Conservation (phyloP, 306 rosid species). For the Citrullus amarus region DNA sequence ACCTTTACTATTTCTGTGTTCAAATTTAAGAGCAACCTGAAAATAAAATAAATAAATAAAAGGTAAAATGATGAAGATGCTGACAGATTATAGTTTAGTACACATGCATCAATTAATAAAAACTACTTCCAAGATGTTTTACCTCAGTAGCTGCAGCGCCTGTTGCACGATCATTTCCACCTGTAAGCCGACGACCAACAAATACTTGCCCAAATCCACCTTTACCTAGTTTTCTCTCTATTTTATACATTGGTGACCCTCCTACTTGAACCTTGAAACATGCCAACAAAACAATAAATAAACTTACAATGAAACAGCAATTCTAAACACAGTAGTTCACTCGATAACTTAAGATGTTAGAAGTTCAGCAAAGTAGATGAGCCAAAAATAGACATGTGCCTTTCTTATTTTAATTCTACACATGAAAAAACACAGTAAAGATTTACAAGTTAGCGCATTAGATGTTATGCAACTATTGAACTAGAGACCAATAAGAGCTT, state of each 20-base stretch:
- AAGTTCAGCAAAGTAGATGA: neutral
- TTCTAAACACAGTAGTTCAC: neutral
- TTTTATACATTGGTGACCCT: constrained; percentile 70
- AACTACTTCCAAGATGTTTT: constrained; percentile 2
- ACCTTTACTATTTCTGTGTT: constrained; percentile 94
- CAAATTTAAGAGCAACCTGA: constrained; percentile 96
- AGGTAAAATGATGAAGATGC: neutral
- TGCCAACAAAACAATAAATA: neutral
- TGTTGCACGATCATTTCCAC: constrained; percentile 57
- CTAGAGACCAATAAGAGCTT: neutral
- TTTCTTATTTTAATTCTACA: neutral
- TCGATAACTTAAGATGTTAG: neutral
- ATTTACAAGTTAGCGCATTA: neutral
- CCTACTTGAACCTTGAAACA: constrained; percentile 69
- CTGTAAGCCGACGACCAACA: constrained; percentile 67
- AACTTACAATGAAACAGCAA: neutral
- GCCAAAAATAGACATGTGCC: neutral
- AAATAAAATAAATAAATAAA: neutral
- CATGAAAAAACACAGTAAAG: neutral
- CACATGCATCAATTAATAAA: neutral
- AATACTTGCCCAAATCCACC: constrained; percentile 97
- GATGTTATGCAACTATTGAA: neutral
- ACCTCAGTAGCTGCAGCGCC: constrained; percentile 84
- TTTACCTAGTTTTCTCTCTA: constrained; percentile 76
- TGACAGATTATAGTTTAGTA: neutral